Base-by-base conservation (phyloP, 2,329 filamentous ascomycete genomes). In the Diplodia scrobiculata region DNA sequence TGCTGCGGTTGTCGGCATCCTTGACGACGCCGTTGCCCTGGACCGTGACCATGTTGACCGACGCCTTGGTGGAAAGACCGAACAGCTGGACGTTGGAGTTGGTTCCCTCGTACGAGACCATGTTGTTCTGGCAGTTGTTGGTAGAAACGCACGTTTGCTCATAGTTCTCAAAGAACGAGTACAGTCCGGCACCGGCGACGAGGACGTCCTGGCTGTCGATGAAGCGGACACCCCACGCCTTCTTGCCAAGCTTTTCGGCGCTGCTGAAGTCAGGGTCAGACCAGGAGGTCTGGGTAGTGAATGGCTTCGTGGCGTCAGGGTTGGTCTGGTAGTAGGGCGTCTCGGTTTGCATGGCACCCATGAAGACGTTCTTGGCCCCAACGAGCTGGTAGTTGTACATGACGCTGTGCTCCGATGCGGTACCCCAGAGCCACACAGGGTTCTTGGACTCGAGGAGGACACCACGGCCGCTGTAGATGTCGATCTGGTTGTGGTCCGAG, bases 401-500 rank as follows among this genome's bases (percentile, higher is more conserved):
- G 1, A 84, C 81, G 58, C 83, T 83, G 75, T 91, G 89, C 77
- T 91, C 89, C 0, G 84, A 84, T 0, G 85, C 82, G 0, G 87
- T 88, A 9, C 87, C 89, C 58, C 84, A 86, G 25, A 95, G 79
- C 92, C 92, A 96, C 63, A 89, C 87, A 7, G 89, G 87, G 6
- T 89, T 89, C 74, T 89, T 83, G 58, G 83, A 91, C 80, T 96
- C 91, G 71, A 97, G 86, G 41, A 89, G 84, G 70, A 96, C 85
- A 72, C 92, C 93, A 68, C 92, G 91, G 55, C 92, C 92, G 76
- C 91, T 96, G 85, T 90, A 97, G 73, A 97, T 87, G 75, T 89
- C 89, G 76, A 95, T 89, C 77, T 95, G 90, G 67, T 77, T 84
- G 79, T 91, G 86, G 74, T 91, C 89, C 9, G 79, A 69, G 19